Percentiles rank a stretch among this genome's conserved stretches.
Evolutionary conservation across 495 filamentous ascomycete species (phyloP).

Genomic region (Lasiosphaeria hispida): DNA sequence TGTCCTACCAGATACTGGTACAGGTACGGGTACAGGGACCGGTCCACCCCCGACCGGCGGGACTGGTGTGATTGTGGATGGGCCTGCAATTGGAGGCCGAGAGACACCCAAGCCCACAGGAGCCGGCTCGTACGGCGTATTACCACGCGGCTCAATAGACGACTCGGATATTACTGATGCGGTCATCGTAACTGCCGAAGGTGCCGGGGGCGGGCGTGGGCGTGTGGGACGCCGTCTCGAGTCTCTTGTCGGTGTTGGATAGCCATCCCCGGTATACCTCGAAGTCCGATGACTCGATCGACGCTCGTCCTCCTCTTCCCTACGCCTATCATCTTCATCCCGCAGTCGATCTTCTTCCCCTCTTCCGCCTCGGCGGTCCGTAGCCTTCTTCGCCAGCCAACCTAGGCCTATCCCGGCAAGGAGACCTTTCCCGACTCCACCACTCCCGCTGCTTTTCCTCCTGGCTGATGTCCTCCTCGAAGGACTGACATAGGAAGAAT

Average conservation of each 20-base stretch:
- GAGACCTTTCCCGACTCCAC: constrained; percentile 59
- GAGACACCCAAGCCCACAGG: constrained; percentile 15
- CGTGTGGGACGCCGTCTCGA: constrained; percentile 37
- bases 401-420: constrained; percentile 64
- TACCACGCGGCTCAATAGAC: constrained; percentile 36
- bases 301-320: constrained; percentile 45
- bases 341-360: constrained; percentile 63
- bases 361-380: constrained; percentile 54
- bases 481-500: constrained; percentile 49
- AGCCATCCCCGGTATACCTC: constrained; percentile 59
- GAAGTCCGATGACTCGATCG: constrained; percentile 38
- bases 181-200: constrained; percentile 31
- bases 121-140: constrained; percentile 29
- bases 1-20: constrained; percentile 27
- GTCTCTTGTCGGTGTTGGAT: constrained; percentile 53
- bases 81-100: constrained; percentile 26
- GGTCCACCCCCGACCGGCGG: constrained; percentile 41
- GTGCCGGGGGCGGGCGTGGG: constrained; percentile 36
- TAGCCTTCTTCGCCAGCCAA: constrained; percentile 63
- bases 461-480: constrained; percentile 38
- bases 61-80: constrained; percentile 22
- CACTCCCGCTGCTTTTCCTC: constrained; percentile 26
- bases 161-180: constrained; percentile 37
- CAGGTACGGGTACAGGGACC: constrained; percentile 17
- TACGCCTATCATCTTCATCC: constrained; percentile 61